phyloP scores from a whole-genome alignment of 345 rosid species.

The Orychophragmus violaceus region DNA sequence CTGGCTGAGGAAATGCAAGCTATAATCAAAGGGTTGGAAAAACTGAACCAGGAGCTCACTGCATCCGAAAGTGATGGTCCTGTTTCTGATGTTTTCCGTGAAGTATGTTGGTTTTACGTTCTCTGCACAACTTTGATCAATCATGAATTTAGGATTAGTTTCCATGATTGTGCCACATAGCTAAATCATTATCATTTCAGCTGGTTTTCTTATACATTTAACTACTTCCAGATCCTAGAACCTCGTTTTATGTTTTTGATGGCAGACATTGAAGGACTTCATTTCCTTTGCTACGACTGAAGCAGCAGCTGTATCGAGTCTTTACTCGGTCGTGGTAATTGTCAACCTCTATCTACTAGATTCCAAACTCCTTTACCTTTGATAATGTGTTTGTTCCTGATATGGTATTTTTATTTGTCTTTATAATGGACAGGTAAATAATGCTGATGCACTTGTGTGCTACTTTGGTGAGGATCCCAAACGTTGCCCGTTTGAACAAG shows the following conservation, averaged over 20 bases:
- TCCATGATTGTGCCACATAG: neutral
- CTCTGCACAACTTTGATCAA: neutral
- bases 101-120: conserved; percentile 37
- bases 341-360: conserved; percentile 13
- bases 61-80: conserved; percentile 93
- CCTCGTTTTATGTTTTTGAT: conserved; percentile 3
- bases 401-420: neutral
- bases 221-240: neutral
- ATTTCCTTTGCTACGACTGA: conserved; percentile 61
- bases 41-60: conserved; percentile 71
- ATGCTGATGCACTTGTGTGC: conserved; percentile 88
- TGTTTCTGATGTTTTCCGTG: conserved; percentile 70
- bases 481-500: conserved; percentile 91
- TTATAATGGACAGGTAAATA: too few relatives aligned
- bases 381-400: conserved; percentile 1
- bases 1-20: conserved; percentile 99
- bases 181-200: neutral
- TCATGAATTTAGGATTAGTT: conserved; percentile 1
- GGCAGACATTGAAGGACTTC: conserved; percentile 70
- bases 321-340: conserved; percentile 74
- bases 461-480: conserved; percentile 94
- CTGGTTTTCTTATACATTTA: neutral
- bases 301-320: conserved; percentile 59
- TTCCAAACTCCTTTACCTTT: neutral
- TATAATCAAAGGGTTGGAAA: conserved; percentile 82